Evolutionary conservation across 129 eudicot genomes (phyloP).

Genomic region (Glebionis coronaria): DNA sequence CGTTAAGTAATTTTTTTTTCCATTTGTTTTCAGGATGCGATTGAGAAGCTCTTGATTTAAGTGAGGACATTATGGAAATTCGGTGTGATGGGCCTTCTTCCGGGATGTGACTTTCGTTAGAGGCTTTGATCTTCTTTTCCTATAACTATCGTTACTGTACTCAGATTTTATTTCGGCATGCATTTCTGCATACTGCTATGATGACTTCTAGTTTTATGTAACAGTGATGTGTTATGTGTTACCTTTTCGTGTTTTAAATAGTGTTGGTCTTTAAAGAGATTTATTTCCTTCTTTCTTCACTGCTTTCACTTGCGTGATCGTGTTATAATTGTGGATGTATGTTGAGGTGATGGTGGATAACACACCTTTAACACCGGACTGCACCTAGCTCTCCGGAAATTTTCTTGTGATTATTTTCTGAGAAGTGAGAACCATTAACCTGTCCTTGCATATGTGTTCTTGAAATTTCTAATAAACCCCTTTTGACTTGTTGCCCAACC

Average conservation of each 20-base stretch:
- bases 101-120: slow-evolving; percentile 25
- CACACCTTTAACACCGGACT: too few relatives aligned
- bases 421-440: too few relatives aligned
- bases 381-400: too few relatives aligned
- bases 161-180: neutral
- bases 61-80: slow-evolving; percentile 24
- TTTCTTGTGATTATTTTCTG: too few relatives aligned
- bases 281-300: neutral
- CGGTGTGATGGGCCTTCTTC: slow-evolving; percentile 80
- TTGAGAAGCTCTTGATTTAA: slow-evolving; percentile 82
- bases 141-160: slow-evolving; percentile 9
- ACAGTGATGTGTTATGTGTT: slow-evolving; percentile 11
- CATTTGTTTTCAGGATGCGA: slow-evolving; percentile 64
- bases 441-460: too few relatives aligned
- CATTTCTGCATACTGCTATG: slow-evolving; percentile 1
- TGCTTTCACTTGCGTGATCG: slow-evolving; percentile 2
- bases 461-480: too few relatives aligned
- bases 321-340: too few relatives aligned
- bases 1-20: neutral
- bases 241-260: neutral
- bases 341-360: too few relatives aligned
- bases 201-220: slow-evolving; percentile 5
- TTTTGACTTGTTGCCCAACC: too few relatives aligned
- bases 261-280: neutral
- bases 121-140: slow-evolving; percentile 68